Evolutionary conservation across 306 rosid genomes (phyloP).

Genomic region (Cicer chorassanicum): DNA sequence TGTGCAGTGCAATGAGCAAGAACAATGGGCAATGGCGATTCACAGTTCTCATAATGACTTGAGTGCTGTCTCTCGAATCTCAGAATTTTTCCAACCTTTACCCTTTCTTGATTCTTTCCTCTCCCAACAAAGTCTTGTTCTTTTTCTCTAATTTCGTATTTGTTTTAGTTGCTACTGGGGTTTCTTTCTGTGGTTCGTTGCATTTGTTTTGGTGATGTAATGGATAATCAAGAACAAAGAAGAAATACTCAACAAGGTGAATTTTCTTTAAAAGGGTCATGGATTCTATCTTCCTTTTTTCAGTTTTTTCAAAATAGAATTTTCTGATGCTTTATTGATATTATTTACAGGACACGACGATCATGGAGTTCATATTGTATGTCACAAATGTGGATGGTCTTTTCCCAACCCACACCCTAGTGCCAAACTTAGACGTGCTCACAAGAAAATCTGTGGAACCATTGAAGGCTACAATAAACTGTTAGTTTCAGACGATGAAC

Average conservation of each 20-base stretch:
- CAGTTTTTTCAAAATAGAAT: not conserved
- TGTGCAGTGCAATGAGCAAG: not conserved
- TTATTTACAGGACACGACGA: conserved; percentile 52
- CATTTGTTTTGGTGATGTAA: not conserved
- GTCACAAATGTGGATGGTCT: conserved; percentile 75
- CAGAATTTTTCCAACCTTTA: not conserved
- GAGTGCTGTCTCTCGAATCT: not conserved
- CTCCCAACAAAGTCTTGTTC: conserved; percentile 1
- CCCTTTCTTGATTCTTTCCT: conserved; percentile 3
- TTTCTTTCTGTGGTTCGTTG: conserved; percentile 1
- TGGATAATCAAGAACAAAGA: conserved; percentile 42
- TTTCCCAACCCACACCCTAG: conserved; percentile 77
- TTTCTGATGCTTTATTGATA: conserved; percentile 22
- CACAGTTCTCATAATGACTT: not conserved
- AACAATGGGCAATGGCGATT: not conserved
- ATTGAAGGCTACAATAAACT: conserved; percentile 58
- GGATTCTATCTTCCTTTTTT: not conserved
- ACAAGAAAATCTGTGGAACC: conserved; percentile 76
- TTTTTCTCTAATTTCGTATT: not conserved
- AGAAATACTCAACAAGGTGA: conserved; percentile 41
- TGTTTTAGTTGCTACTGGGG: not conserved
- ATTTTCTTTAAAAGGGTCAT: not conserved
- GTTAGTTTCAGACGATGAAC: conserved; percentile 57
- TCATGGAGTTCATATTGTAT: conserved; percentile 57
- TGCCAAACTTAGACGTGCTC: conserved; percentile 72